phyloP scores from a whole-genome alignment of 257 asterid species.

The Echium plantagineum region DNA sequence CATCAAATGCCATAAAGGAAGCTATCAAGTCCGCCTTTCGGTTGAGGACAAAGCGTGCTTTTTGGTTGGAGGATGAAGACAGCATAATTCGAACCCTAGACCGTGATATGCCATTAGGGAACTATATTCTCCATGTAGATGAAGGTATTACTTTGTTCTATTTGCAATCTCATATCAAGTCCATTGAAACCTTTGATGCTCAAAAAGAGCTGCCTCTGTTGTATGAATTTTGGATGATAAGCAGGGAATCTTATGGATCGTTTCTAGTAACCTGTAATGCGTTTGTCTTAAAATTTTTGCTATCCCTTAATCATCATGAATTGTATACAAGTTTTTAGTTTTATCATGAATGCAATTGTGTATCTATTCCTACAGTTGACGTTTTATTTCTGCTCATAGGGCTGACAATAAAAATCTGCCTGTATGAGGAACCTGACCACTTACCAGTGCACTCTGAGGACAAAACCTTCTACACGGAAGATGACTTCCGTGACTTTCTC shows the following conservation, averaged over 20 bases:
- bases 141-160: slow-evolving; percentile 41
- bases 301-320: too few species aligned
- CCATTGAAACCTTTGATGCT: neutral
- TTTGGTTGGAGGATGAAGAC: slow-evolving; percentile 92
- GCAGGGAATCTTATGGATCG: too few species aligned
- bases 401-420: slow-evolving; percentile 16
- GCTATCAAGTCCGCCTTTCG: slow-evolving; percentile 73
- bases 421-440: slow-evolving; percentile 17
- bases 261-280: too few species aligned
- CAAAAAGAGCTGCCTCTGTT: neutral
- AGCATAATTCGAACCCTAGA: slow-evolving; percentile 67
- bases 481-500: slow-evolving; percentile 18
- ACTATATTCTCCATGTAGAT: slow-evolving; percentile 75
- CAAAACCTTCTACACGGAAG: slow-evolving; percentile 20
- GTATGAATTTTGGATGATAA: neutral
- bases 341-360: neutral
- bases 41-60: slow-evolving; percentile 71
- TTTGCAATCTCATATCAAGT: neutral
- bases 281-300: too few species aligned
- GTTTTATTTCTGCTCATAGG: slow-evolving; percentile 6
- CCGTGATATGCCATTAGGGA: slow-evolving; percentile 87
- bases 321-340: slow-evolving; percentile 12
- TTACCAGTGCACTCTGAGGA: slow-evolving; percentile 20
- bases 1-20: slow-evolving; percentile 66
- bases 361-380: neutral